A percentile compares a stretch with the other conserved stretches of the same genome.
Evolutionary conservation across 2,329 filamentous ascomycete genomes (phyloP).

Genomic region (Zasmidium citrigriseum): DNA sequence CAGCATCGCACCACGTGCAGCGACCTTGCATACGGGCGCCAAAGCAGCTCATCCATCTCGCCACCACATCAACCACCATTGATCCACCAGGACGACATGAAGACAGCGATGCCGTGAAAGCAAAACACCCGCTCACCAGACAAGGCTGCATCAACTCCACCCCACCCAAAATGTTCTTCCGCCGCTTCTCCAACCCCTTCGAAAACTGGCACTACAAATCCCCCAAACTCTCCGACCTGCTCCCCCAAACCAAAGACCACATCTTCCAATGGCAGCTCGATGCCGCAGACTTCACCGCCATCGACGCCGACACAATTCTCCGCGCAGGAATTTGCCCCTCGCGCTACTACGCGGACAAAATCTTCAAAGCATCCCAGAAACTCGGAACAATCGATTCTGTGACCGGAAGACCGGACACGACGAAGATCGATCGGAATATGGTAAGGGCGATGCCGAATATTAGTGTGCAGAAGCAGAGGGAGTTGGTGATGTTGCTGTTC

Average conservation of each 20-base stretch:
- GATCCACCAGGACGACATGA: too few species aligned
- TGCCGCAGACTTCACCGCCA: neutral
- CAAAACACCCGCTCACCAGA: too few species aligned
- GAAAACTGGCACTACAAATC: slow-evolving; percentile 1
- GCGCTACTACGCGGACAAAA: neutral
- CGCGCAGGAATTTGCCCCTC: slow-evolving; percentile 2
- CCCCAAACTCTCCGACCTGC: slow-evolving; percentile 1
- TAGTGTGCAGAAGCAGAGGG: slow-evolving; percentile 15
- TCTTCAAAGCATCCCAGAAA: slow-evolving; percentile 2
- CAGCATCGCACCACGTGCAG: too few species aligned
- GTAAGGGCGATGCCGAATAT: slow-evolving; percentile 16
- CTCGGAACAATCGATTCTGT: slow-evolving; percentile 12
- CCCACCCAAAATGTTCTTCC: neutral
- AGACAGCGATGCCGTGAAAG: too few species aligned
- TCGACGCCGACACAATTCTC: slow-evolving; percentile 3
- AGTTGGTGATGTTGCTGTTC: slow-evolving; percentile 20
- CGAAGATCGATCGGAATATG: slow-evolving; percentile 11
- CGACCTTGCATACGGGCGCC: too few species aligned
- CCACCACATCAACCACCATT: too few species aligned
- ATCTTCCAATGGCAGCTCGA: slow-evolving; percentile 7
- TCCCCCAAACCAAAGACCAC: slow-evolving; percentile 7
- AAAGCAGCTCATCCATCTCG: too few species aligned
- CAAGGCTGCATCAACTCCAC: neutral
- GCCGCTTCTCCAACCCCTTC: slow-evolving; percentile 9
- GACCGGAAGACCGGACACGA: slow-evolving; percentile 10